Evolutionary conservation across 1,284 basidiomycete species (phyloP), one percentile per base, ranked within the genome.

Genomic region (Cutaneotrichosporon daszewskae): DNA sequence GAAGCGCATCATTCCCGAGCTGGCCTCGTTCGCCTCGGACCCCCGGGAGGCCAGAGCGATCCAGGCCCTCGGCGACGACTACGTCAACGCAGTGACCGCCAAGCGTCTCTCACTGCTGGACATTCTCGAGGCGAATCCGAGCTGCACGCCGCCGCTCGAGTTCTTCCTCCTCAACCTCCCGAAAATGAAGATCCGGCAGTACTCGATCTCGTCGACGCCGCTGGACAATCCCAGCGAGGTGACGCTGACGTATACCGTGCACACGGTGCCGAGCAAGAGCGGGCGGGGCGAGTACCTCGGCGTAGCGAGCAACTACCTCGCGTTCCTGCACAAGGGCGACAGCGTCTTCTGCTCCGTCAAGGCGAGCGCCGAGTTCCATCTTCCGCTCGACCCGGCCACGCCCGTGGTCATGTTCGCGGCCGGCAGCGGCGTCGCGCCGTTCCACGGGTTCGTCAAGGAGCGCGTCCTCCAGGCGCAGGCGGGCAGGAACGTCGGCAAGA

Each of bases 391-490:
- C 51, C 72, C 73, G 1, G 40, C 47, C 6, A 57, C 67, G 13
- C 76, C 77, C 3, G 63, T 79, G 27, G 66, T 78, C 17, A 73
- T 78, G 68, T 76, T 76, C 58, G 74, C 72, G 22, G 75, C 75
- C 17, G 77, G 77, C 8, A 72, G 75, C 3, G 77, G 77, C 0
- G 52, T 79, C 18, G 74, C 77, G 7, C 77, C 77, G 1, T 76
- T 79, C 73, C 71, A 76, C 32, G 76, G 76, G 1, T 79, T 79
- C 65, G 66, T 79, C 29, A 75, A 77, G 55, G 77, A 79, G 54
- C 73, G 77, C 14, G 76, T 76, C 14, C 60, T 71, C 47, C 76
- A 78, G 62, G 74, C 72, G 57, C 58, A 64, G 36, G 71, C 74
- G 6, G 77, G 77, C 0, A 62, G 76, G 14, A 64, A 72, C 16